Conservation (phyloP, 2,329 filamentous ascomycete species). For the Neopestalotiopsis sp. region DNA sequence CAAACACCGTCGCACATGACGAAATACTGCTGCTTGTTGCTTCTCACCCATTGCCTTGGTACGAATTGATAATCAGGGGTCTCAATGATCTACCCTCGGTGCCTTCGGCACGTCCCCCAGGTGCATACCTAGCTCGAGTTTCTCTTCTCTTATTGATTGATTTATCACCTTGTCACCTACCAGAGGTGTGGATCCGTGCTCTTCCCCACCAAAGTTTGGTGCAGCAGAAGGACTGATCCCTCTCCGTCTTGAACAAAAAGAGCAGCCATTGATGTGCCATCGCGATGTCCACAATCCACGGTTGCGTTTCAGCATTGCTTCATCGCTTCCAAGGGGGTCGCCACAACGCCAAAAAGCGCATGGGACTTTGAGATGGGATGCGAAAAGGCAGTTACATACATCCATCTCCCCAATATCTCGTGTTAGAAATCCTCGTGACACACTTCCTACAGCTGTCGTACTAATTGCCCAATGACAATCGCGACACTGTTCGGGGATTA, state of each 20-base stretch:
- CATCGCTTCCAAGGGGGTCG: slow-evolving; percentile 14
- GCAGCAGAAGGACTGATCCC: not conserved
- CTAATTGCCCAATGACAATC: too few species aligned
- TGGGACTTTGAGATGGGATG: too few species aligned
- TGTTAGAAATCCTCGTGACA: not conserved
- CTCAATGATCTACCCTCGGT: not conserved
- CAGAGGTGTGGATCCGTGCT: not conserved
- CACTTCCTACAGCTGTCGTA: too few species aligned
- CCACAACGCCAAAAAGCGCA: not conserved
- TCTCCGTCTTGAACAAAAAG: not conserved
- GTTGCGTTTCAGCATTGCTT: slow-evolving; percentile 20
- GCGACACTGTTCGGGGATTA: not conserved
- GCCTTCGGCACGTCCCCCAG: not conserved
- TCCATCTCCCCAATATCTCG: not conserved
- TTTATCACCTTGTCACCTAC: too few species aligned
- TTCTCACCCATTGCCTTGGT: not conserved
- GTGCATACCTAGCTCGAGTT: not conserved
- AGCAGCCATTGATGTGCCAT: not conserved
- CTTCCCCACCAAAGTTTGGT: not conserved
- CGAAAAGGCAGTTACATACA: not conserved
- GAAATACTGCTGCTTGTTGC: not conserved
- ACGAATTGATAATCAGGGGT: not conserved
- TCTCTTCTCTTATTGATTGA: too few species aligned
- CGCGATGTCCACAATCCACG: slow-evolving; percentile 3
- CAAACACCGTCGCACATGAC: not conserved